Percentiles rank a stretch among this genome's conserved stretches.
Evolutionary conservation across 2,329 filamentous ascomycete species (phyloP).

Genomic region (Cladosporium sp.): DNA sequence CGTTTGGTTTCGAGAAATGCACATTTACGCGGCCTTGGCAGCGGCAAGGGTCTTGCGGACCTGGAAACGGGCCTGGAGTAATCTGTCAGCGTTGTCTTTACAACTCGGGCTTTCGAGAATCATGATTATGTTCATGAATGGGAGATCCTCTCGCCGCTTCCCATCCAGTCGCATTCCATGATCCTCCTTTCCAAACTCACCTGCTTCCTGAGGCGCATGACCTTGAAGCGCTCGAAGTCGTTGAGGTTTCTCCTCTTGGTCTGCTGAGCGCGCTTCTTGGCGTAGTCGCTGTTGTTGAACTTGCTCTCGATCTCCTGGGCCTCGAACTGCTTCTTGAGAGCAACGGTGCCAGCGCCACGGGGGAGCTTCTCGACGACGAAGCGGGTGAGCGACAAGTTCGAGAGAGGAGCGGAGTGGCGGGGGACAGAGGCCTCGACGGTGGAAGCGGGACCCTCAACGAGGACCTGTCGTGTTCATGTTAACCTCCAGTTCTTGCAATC

Average conservation of each 20-base stretch:
- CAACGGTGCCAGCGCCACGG: conserved; percentile 77
- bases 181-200: conserved; percentile 51
- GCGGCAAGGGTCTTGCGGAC: conserved; percentile 95
- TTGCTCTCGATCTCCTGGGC: conserved; percentile 87
- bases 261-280: conserved; percentile 86
- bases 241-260: conserved; percentile 86
- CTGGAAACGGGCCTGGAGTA: conserved; percentile 76
- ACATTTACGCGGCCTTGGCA: conserved; percentile 63
- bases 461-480: conserved; percentile 62
- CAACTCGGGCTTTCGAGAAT: background rate
- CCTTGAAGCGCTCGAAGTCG: conserved; percentile 99
- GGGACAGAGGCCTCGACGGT: conserved; percentile 76
- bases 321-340: conserved; percentile 87
- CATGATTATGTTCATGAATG: background rate
- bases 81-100: background rate
- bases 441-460: conserved; percentile 90
- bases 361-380: conserved; percentile 84
- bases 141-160: background rate
- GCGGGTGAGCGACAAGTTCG: conserved; percentile 82
- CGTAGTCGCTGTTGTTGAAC: conserved; percentile 89
- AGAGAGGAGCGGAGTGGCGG: conserved; percentile 82
- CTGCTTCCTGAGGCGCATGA: conserved; percentile 99
- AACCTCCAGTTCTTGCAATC: conserved; percentile 20
- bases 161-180: background rate
- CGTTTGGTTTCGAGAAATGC: conserved; percentile 16